Evolutionary conservation across 2,329 filamentous ascomycete genomes (phyloP).

Genomic region (Xylaria sp.): DNA sequence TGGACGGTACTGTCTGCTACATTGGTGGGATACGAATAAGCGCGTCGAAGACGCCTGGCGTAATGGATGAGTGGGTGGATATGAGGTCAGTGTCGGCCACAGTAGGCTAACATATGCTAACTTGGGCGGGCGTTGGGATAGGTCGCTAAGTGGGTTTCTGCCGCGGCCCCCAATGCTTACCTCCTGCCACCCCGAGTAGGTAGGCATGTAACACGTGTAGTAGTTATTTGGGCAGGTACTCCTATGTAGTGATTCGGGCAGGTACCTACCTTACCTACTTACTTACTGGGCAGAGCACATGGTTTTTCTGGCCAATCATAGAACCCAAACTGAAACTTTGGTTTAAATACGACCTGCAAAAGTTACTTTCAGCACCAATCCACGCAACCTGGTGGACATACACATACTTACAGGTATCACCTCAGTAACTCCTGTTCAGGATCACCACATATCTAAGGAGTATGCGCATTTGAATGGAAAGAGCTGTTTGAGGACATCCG

Average conservation of each 20-base stretch:
- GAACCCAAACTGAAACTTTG: background rate
- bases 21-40: background rate
- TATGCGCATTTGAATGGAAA: too few species aligned
- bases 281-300: too few species aligned
- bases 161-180: background rate
- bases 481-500: too few species aligned
- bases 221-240: too few species aligned
- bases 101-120: background rate
- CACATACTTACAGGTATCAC: background rate
- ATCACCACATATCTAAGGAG: too few species aligned
- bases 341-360: too few species aligned
- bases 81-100: background rate
- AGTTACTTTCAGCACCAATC: background rate
- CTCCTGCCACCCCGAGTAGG: too few species aligned
- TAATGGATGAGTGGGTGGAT: constrained; percentile 1
- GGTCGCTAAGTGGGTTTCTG: background rate
- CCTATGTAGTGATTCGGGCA: too few species aligned
- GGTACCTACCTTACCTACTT: background rate
- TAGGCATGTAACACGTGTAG: too few species aligned
- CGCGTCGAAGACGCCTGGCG: constrained; percentile 11
- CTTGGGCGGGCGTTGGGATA: background rate
- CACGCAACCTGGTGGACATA: background rate
- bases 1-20: background rate
- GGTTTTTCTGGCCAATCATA: background rate
- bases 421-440: background rate